phyloP scores from a whole-genome alignment of 768 basidiomycete genomes.

The Calocera viscosa region DNA sequence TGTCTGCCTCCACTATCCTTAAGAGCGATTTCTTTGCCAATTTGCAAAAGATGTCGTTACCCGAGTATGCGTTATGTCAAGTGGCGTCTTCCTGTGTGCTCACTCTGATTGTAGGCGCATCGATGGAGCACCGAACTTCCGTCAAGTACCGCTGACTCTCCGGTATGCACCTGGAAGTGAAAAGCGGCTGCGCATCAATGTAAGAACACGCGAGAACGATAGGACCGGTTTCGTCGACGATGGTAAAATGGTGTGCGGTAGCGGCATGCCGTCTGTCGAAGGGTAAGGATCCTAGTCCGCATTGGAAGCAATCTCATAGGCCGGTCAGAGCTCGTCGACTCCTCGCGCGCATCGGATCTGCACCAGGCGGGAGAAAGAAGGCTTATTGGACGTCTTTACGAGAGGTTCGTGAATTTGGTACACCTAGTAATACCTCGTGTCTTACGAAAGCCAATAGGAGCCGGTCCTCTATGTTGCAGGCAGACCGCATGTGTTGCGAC shows the following conservation, averaged over 20 bases:
- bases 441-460: conserved; percentile 40
- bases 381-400: conserved; percentile 93
- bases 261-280: conserved; percentile 89
- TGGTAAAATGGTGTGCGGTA: conserved; percentile 46
- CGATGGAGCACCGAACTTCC: conserved; percentile 89
- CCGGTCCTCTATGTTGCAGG: conserved; percentile 85
- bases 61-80: conserved; percentile 50
- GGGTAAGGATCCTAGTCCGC: conserved; percentile 39
- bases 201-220: conserved; percentile 24
- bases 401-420: conserved; percentile 42
- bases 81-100: neutral
- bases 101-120: conserved; percentile 43
- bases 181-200: neutral
- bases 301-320: neutral
- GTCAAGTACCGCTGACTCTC: conserved; percentile 54
- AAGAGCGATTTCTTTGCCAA: conserved; percentile 93
- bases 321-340: conserved; percentile 57
- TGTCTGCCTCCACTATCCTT: conserved; percentile 84
- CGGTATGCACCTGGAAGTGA: neutral
- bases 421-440: conserved; percentile 8
- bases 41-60: conserved; percentile 90
- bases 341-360: conserved; percentile 65
- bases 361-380: conserved; percentile 55
- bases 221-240: conserved; percentile 32
- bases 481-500: conserved; percentile 77